A percentile compares a stretch with the other conserved stretches of the same genome.
Conservation (phyloP, 31 red algal species). For the Endocladia muricata region DNA sequence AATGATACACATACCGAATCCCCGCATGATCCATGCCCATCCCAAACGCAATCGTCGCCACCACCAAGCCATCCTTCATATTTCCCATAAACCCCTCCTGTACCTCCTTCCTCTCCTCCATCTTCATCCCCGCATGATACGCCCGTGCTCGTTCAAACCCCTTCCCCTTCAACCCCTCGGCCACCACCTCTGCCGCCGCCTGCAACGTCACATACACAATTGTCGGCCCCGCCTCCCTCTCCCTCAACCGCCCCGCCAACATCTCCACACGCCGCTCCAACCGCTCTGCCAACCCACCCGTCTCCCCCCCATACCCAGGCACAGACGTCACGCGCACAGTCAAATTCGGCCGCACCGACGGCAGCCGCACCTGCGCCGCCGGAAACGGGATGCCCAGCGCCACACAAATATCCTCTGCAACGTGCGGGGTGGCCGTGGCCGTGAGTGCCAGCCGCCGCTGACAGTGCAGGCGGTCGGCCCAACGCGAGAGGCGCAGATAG, state of each 20-base stretch:
- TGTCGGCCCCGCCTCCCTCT: constrained; percentile 31
- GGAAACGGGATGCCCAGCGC: constrained; percentile 66
- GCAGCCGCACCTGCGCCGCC: constrained; percentile 19
- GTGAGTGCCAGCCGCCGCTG: constrained; percentile 76
- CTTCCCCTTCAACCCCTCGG: constrained; percentile 34
- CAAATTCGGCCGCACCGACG: constrained; percentile 45
- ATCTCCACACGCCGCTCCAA: constrained; percentile 14
- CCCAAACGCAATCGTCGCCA: constrained; percentile 97
- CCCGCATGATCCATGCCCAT: constrained; percentile 97
- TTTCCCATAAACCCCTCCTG: constrained; percentile 76
- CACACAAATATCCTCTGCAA: constrained; percentile 68
- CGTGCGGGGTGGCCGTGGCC: constrained; percentile 84
- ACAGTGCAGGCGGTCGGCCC: constrained; percentile 49
- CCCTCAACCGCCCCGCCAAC: constrained; percentile 37
- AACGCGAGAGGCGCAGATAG: constrained; percentile 72
- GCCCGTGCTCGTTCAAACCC: constrained; percentile 30
- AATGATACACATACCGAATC: constrained; percentile 88
- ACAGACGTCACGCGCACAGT: constrained; percentile 44
- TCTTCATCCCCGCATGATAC: constrained; percentile 87
- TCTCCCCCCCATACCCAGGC: neutral
- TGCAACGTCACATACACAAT: constrained; percentile 85
- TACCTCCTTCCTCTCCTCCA: constrained; percentile 51
- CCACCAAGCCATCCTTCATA: constrained; percentile 68
- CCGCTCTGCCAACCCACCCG: neutral
- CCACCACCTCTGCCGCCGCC: constrained; percentile 49